Base-by-base conservation (phyloP, 305 asterid species). In the Ajuga reptans region DNA sequence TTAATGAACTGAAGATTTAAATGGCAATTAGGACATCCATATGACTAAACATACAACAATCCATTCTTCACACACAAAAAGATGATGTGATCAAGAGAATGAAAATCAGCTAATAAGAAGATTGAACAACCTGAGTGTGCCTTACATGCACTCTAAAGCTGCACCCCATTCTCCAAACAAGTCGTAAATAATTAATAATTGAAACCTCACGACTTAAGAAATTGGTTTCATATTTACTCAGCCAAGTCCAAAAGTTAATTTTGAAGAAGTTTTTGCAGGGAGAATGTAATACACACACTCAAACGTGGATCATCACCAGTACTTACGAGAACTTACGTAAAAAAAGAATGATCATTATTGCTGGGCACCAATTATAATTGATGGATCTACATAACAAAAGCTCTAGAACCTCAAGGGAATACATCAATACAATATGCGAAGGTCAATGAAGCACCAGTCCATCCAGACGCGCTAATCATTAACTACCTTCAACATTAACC, bases 121-220 rank as follows among this genome's bases (percentile, higher is more conserved):
- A 33, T 24, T 45, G 66, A 69, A 39, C 67, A 68, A 45, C 8
- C 58, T 8, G 41, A 52, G 64, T 62, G 12, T 52, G 57, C 64
- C 64, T 62, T 52, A 34, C 56, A 21, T 21, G 27, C 27, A 21
- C 27, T 56, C 56, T 14, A 47, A n/a, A 11, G 68, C 52, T n/a
- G 71, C 57, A 70, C 64, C 50, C 50, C 57, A 46, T 53, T 50
- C 62, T 76, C 63, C 64, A 41, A 21, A 41, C 11, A 41, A 41
- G 47, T 41, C 46, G 2, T 21, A 21, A 21, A 21, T 21, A 21
- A 21, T 21, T 21, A 21, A 43, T n/a, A 47, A 51, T 51, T 34
- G 45, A 54, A 49, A 55, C 57, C 57, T 34, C 69, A 21, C 46
- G 31, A 45, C 27, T 34, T 9, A 49, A 50, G 57, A 15, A 53